Conservation (phyloP, 2,329 filamentous ascomycete genomes). For the Phialocephala sp. region DNA sequence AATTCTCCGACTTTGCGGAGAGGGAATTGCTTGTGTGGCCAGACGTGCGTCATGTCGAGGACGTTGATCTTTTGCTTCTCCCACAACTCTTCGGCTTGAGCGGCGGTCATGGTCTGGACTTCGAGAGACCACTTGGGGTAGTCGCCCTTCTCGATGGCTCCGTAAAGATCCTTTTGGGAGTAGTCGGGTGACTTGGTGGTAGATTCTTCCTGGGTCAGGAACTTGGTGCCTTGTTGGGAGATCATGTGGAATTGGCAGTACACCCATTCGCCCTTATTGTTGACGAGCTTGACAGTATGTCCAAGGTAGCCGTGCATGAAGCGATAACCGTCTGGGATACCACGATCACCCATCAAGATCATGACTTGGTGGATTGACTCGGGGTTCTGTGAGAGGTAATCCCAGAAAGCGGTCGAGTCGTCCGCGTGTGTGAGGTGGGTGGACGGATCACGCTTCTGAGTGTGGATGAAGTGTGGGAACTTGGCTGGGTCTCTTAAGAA, state of each 20-base stretch:
- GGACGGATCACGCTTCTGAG: constrained; percentile 74
- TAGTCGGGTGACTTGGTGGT: constrained; percentile 52
- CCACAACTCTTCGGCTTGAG: constrained; percentile 56
- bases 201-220: constrained; percentile 55
- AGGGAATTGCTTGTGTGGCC: constrained; percentile 54
- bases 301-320: constrained; percentile 61
- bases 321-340: constrained; percentile 59
- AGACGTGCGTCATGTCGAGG: constrained; percentile 60
- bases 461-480: constrained; percentile 76
- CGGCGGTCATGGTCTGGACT: constrained; percentile 57
- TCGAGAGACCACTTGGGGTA: constrained; percentile 61
- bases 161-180: constrained; percentile 57
- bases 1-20: constrained; percentile 56
- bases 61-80: constrained; percentile 51
- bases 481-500: constrained; percentile 77
- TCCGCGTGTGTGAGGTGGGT: constrained; percentile 69
- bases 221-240: constrained; percentile 58
- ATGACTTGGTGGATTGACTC: constrained; percentile 63
- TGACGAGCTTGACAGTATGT: constrained; percentile 61
- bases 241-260: constrained; percentile 61
- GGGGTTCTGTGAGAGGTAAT: constrained; percentile 48
- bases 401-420: constrained; percentile 52
- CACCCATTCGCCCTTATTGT: constrained; percentile 57
- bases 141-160: constrained; percentile 58
- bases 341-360: constrained; percentile 62